Conservation (phyloP, 2,329 filamentous ascomycete species). For the Hymenoscyphus salicellus region DNA sequence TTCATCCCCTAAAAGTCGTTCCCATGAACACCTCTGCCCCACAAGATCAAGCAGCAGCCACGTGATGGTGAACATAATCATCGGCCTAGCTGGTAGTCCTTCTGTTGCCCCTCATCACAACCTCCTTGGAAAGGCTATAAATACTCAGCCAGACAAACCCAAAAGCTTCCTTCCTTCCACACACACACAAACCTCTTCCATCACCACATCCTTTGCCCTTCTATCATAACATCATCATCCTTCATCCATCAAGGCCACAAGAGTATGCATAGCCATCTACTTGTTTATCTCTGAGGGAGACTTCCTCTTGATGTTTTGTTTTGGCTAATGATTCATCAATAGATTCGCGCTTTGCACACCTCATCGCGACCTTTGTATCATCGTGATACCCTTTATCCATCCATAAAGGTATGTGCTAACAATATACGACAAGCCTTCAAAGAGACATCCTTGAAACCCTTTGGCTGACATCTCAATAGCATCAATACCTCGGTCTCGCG, state of each 20-base stretch:
- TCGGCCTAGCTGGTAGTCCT: too few relatives aligned
- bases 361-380: not conserved
- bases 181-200: not conserved
- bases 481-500: not conserved
- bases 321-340: not conserved
- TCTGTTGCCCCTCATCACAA: too few relatives aligned
- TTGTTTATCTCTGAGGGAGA: not conserved
- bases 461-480: not conserved
- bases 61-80: too few relatives aligned
- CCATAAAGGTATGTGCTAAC: not conserved
- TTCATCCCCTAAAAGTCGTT: too few relatives aligned
- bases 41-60: too few relatives aligned
- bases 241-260: not conserved
- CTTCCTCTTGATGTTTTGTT: not conserved
- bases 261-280: not conserved
- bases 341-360: not conserved
- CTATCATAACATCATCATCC: not conserved
- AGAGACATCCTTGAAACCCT: not conserved
- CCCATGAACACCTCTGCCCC: too few relatives aligned
- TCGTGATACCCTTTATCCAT: not conserved
- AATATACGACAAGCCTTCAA: not conserved
- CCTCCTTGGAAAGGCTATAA: too few relatives aligned
- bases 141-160: too few relatives aligned
- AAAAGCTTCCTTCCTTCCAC: too few relatives aligned
- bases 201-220: not conserved